These are phyloP conservation scores for Penicillium fimorum DNA, from an alignment of 495 filamentous ascomycete species.

Conservation along the genomic window DNA sequence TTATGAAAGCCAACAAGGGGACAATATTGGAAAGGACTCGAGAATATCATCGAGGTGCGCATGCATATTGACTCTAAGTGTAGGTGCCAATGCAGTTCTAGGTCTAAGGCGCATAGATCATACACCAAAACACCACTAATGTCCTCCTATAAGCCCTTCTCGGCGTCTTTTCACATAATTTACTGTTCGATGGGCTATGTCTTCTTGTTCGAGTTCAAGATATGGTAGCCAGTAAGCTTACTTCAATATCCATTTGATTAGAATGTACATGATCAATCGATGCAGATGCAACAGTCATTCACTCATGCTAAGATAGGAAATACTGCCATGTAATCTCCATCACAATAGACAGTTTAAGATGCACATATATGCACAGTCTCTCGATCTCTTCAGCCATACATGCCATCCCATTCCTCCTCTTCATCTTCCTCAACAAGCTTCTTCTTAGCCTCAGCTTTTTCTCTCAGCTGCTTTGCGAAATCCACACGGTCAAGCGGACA, in stretches of 20 bases:
- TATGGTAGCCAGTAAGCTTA: background rate
- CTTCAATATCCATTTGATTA: background rate
- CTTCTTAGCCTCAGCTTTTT: conserved; percentile 54
- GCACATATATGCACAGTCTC: conserved; percentile 7
- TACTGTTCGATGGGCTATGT: background rate
- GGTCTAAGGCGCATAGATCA: background rate
- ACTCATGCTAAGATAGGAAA: background rate
- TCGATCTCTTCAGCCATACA: conserved; percentile 59
- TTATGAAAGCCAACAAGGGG: background rate
- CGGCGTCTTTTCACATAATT: background rate
- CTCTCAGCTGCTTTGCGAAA: conserved; percentile 69
- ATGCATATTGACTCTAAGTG: background rate
- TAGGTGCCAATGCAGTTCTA: background rate
- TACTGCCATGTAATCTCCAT: background rate
- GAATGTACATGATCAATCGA: background rate
- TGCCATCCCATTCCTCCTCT: conserved; percentile 67
- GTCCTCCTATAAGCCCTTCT: background rate
- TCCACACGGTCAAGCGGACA: conserved; percentile 86
- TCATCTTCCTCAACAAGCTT: conserved; percentile 60
- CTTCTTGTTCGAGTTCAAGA: background rate
- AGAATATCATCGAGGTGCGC: background rate
- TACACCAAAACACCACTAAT: background rate
- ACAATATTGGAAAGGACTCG: background rate
- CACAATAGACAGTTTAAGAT: background rate
- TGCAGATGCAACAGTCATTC: conserved; percentile 4